These are phyloP conservation scores for Annulohypoxylon bovei DNA, from an alignment of 495 filamentous ascomycete species.

Conservation along the genomic window DNA sequence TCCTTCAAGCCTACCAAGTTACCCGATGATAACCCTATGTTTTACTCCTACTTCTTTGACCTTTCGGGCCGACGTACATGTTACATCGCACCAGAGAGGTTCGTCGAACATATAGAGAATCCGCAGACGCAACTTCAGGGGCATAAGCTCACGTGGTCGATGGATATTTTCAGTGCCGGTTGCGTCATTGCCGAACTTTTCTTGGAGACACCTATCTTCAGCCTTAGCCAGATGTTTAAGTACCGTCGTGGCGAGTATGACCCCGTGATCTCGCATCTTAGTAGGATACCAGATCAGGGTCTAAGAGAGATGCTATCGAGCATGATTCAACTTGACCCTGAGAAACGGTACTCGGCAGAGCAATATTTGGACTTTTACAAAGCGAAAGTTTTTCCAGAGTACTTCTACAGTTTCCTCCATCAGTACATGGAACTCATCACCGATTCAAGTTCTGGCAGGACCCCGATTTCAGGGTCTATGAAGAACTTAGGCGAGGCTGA, in stretches of 20 bases:
- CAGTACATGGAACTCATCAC: constrained; percentile 97
- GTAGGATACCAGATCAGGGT: constrained; percentile 86
- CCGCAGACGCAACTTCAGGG: constrained; percentile 62
- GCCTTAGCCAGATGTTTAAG: constrained; percentile 90
- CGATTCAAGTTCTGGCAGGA: constrained; percentile 84
- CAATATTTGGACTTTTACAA: constrained; percentile 95
- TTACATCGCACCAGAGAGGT: constrained; percentile 95
- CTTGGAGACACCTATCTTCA: constrained; percentile 94
- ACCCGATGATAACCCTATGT: constrained; percentile 95
- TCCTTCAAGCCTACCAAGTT: constrained; percentile 95
- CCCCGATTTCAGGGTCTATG: constrained; percentile 67
- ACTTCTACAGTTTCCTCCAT: constrained; percentile 97
- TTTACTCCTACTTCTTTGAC: constrained; percentile 98
- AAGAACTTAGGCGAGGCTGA: constrained; percentile 83
- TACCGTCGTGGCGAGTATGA: constrained; percentile 94
- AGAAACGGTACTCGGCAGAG: constrained; percentile 91
- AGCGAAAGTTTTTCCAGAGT: constrained; percentile 89
- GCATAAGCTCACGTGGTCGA: constrained; percentile 75
- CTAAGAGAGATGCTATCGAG: constrained; percentile 87
- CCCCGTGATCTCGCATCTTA: constrained; percentile 78
- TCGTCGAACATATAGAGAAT: constrained; percentile 68
- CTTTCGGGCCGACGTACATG: constrained; percentile 92
- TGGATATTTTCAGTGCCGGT: constrained; percentile 98
- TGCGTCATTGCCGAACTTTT: constrained; percentile 98
- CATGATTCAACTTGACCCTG: constrained; percentile 94